These are phyloP conservation scores for Phoenix roebelenii DNA, from an alignment of 176 grass and related monocot genomes.

Conservation along the genomic window DNA sequence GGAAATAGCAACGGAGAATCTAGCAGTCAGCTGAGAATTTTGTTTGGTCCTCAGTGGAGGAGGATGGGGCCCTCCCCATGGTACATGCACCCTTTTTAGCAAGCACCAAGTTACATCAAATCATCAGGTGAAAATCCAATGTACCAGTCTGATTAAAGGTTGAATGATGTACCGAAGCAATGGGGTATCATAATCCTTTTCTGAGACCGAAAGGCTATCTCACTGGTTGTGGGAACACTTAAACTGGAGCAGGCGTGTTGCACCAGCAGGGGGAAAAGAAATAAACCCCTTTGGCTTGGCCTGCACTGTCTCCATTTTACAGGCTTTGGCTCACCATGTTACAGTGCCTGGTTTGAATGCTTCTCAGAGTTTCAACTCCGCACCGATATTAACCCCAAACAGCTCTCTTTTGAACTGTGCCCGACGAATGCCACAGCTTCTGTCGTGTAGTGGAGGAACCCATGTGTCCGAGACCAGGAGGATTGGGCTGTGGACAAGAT, in stretches of 20 bases:
- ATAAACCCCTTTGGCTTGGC: neutral
- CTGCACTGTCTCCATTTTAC: constrained; percentile 1
- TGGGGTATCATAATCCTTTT: no score
- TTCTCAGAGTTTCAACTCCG: neutral
- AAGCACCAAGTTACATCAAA: constrained; percentile 20
- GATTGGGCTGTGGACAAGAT: no score
- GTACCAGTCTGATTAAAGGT: neutral
- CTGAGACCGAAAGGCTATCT: no score
- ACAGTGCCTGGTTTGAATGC: neutral
- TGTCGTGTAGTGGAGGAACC: neutral
- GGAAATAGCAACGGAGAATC: constrained; percentile 6
- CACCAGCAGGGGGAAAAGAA: no score
- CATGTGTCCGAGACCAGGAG: neutral
- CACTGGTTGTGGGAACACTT: no score
- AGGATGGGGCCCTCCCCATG: no score
- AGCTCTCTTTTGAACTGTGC: neutral
- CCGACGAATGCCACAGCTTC: neutral
- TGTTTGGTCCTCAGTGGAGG: neutral
- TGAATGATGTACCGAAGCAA: no score
- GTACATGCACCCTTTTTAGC: neutral
- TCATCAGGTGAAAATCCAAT: constrained; percentile 31
- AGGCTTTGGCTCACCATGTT: neutral
- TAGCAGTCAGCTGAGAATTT: neutral
- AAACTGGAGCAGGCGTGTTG: no score
- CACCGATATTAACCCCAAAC: neutral